A percentile compares a stretch with the other conserved stretches of the same genome.
Conservation (phyloP, 805 yeast genomes). For the Kluyveromyces nonfermentans region DNA sequence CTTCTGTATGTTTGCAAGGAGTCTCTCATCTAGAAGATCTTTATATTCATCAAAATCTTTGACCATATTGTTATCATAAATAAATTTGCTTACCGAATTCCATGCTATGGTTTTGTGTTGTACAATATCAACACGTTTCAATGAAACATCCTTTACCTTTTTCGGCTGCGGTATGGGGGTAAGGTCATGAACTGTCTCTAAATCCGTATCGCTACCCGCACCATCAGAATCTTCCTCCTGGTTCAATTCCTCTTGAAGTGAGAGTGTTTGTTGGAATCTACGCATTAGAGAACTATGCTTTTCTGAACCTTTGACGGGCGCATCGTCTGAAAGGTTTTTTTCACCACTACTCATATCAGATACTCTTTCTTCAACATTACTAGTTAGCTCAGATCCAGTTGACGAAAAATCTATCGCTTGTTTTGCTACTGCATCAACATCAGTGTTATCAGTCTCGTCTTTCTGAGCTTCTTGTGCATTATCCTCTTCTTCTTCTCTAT, state of each 20-base stretch:
- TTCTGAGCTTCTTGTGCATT: slow-evolving; percentile 25
- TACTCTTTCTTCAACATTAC: background rate
- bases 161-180: slow-evolving; percentile 83
- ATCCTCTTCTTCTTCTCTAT: slow-evolving; percentile 8
- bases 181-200: slow-evolving; percentile 34
- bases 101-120: slow-evolving; percentile 29
- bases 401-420: too few relatives aligned
- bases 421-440: background rate
- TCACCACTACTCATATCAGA: too few relatives aligned
- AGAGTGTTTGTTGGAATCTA: slow-evolving; percentile 41
- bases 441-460: background rate
- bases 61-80: slow-evolving; percentile 22
- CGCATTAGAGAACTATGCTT: slow-evolving; percentile 44
- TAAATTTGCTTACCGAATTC: slow-evolving; percentile 20
- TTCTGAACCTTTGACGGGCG: slow-evolving; percentile 7
- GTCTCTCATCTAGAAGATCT: slow-evolving; percentile 20
- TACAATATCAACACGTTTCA: slow-evolving; percentile 26
- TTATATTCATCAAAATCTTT: slow-evolving; percentile 16
- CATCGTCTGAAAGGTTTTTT: slow-evolving; percentile 9
- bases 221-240: slow-evolving; percentile 12
- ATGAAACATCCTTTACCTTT: slow-evolving; percentile 28
- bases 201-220: slow-evolving; percentile 13
- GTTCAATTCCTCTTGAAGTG: slow-evolving; percentile 20
- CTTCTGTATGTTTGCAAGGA: slow-evolving; percentile 24
- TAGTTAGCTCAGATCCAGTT: background rate